Conservation (phyloP, 2,329 filamentous ascomycete genomes). For the Lecanoromycetidae sp. region DNA sequence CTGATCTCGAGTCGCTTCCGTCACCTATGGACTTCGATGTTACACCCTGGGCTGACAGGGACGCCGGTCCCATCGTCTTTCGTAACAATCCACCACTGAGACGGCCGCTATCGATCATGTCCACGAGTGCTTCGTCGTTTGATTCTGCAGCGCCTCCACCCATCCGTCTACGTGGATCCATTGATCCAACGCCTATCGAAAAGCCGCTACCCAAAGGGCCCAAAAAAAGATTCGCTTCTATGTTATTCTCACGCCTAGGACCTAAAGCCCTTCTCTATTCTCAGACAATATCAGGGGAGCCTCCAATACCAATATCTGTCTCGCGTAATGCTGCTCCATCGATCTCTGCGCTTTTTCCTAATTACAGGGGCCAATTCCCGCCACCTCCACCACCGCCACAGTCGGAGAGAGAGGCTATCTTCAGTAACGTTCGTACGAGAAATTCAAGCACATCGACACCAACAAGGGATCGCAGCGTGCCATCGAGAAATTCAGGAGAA, state of each 20-base stretch:
- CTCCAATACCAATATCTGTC: background rate
- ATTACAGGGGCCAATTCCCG: background rate
- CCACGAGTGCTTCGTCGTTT: slow-evolving; percentile 8
- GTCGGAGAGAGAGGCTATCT: background rate
- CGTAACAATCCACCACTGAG: background rate
- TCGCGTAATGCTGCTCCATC: background rate
- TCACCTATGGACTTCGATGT: slow-evolving; percentile 4
- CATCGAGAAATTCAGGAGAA: background rate
- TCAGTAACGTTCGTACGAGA: too few relatives aligned
- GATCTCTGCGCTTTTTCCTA: background rate
- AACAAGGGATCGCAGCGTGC: background rate
- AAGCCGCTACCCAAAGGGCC: background rate
- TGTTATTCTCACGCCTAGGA: background rate
- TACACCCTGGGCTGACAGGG: background rate
- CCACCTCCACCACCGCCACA: background rate
- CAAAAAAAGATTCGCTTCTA: background rate
- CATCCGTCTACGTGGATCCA: slow-evolving; percentile 1
- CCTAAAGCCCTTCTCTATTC: slow-evolving; percentile 8
- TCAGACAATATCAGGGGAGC: slow-evolving; percentile 2
- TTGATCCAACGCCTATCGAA: background rate
- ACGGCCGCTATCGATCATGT: background rate
- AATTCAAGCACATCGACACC: background rate
- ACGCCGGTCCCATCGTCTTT: background rate
- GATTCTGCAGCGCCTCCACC: slow-evolving; percentile 15
- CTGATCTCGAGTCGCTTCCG: slow-evolving; percentile 13